Conservation (phyloP, 1,284 basidiomycete species). For the Trametes polyzona region DNA sequence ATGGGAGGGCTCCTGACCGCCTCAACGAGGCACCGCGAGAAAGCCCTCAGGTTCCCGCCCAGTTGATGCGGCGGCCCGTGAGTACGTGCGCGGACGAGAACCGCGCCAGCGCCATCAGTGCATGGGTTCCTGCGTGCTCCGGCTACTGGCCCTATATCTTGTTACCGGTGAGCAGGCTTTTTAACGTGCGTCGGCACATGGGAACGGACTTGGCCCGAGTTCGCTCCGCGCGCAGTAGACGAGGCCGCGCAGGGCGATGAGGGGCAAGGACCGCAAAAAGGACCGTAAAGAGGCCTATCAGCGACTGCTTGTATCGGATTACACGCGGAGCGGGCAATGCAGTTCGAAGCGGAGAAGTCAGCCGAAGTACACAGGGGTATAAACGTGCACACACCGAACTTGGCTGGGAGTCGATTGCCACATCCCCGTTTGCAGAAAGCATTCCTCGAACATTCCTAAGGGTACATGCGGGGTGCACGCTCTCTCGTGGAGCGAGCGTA, state of each 20-base stretch:
- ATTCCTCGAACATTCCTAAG: neutral
- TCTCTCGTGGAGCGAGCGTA: neutral
- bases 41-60: slow-evolving; percentile 1
- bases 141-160: slow-evolving; percentile 1
- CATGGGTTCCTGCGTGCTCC: neutral
- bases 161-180: slow-evolving; percentile 17
- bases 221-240: slow-evolving; percentile 4
- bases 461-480: neutral
- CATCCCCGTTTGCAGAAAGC: neutral
- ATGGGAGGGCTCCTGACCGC: slow-evolving; percentile 5
- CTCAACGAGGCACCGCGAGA: slow-evolving; percentile 1
- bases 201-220: slow-evolving; percentile 8
- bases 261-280: neutral
- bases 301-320: neutral
- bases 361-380: neutral
- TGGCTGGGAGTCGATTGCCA: neutral
- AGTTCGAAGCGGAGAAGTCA: neutral
- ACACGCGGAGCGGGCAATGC: neutral
- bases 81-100: neutral
- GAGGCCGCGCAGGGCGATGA: no score
- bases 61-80: slow-evolving; percentile 5
- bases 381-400: neutral
- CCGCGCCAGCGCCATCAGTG: slow-evolving; percentile 1
- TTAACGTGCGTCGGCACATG: slow-evolving; percentile 12
- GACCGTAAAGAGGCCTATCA: slow-evolving; percentile 7